A percentile compares a stretch with the other conserved stretches of the same genome.
phyloP scores from a whole-genome alignment of 2,329 filamentous ascomycete species.

The Emergomyces pasteurianus region DNA sequence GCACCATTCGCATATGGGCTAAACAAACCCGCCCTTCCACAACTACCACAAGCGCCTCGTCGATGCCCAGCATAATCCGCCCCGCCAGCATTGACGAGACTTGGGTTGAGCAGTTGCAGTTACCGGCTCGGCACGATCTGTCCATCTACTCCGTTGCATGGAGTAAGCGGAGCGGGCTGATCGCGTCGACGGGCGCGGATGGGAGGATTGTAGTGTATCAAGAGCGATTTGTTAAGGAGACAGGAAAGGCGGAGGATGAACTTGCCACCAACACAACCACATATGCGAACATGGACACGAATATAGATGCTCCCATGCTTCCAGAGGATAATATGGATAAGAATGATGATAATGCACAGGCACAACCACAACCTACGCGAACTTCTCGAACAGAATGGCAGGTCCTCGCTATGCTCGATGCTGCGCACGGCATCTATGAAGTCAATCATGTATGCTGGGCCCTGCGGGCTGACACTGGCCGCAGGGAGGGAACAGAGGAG shows the following conservation, averaged over 20 bases:
- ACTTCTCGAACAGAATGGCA: constrained; percentile 50
- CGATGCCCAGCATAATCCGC: constrained; percentile 81
- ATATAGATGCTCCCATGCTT: neutral
- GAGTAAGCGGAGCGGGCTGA: constrained; percentile 63
- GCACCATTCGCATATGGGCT: constrained; percentile 67
- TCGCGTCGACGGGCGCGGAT: constrained; percentile 86
- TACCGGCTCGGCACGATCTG: constrained; percentile 65
- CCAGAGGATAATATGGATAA: neutral
- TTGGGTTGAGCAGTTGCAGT: constrained; percentile 65
- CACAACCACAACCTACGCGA: neutral
- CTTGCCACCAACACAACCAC: neutral
- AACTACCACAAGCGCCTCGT: constrained; percentile 22
- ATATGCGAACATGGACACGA: neutral
- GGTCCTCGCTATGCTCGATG: constrained; percentile 54
- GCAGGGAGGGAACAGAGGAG: constrained; percentile 41
- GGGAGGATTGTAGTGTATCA: constrained; percentile 68
- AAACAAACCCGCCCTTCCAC: constrained; percentile 39
- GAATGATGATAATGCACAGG: neutral
- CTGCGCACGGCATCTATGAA: constrained; percentile 84
- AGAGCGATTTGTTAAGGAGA: constrained; percentile 35
- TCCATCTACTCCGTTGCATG: constrained; percentile 77
- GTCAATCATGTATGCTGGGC: constrained; percentile 90
- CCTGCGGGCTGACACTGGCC: constrained; percentile 53
- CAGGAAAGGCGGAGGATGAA: neutral
- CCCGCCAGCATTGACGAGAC: constrained; percentile 59